Evolutionary conservation across 2,329 filamentous ascomycete species (phyloP).

Genomic region (Mollisia scopiformis): DNA sequence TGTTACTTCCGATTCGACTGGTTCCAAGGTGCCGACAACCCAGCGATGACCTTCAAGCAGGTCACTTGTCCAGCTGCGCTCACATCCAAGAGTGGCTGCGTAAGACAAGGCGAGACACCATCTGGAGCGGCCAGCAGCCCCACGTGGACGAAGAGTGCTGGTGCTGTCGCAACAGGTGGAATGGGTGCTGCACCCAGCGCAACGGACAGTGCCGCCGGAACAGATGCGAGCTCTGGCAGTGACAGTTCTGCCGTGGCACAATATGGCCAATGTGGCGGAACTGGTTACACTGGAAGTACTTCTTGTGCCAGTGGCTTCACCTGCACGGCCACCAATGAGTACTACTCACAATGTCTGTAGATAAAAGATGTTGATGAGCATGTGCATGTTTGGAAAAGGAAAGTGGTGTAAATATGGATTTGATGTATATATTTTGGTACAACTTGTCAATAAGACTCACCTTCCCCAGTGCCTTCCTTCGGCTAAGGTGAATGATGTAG

Average conservation of each 20-base stretch:
- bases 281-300: conserved; percentile 12
- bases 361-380: neutral
- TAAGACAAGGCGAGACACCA: conserved; percentile 27
- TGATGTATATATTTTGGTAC: conserved; percentile 5
- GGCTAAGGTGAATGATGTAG: too few species aligned
- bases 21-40: conserved; percentile 53
- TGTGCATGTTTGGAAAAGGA: neutral
- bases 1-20: conserved; percentile 58
- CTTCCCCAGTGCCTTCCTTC: too few species aligned
- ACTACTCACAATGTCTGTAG: conserved; percentile 23
- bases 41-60: conserved; percentile 47
- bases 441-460: too few species aligned
- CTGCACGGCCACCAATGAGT: conserved; percentile 9
- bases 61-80: conserved; percentile 51
- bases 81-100: conserved; percentile 47
- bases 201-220: neutral
- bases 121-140: conserved; percentile 11
- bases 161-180: conserved; percentile 3
- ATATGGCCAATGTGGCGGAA: conserved; percentile 21
- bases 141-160: conserved; percentile 14
- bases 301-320: conserved; percentile 7
- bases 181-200: neutral
- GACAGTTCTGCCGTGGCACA: neutral
- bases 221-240: neutral
- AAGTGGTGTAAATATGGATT: neutral